phyloP scores from a whole-genome alignment of 108 stramenopile species.

The Schizochytrium sp. region DNA sequence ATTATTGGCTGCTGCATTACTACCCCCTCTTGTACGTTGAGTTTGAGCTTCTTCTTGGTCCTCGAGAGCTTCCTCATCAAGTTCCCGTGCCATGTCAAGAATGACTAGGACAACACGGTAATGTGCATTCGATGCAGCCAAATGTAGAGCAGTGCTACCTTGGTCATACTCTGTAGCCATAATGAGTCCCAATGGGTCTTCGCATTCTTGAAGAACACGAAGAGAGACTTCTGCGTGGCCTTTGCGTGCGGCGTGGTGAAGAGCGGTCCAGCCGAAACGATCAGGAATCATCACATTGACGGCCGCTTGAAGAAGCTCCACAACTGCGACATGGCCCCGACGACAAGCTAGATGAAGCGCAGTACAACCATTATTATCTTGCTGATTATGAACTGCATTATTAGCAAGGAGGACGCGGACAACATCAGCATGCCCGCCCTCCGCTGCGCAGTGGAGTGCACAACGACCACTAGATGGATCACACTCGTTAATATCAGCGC shows the following conservation, averaged over 20 bases:
- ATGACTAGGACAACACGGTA: constrained; percentile 47
- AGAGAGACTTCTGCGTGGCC: constrained; percentile 67
- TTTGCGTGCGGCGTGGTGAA: constrained; percentile 76
- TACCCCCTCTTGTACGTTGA: too few relatives aligned
- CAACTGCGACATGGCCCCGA: constrained; percentile 65
- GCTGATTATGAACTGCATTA: constrained; percentile 21
- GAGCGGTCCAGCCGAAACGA: constrained; percentile 75
- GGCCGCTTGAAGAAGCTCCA: constrained; percentile 66
- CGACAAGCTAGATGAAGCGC: constrained; percentile 8
- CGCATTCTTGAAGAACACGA: constrained; percentile 1
- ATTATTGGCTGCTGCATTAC: neutral
- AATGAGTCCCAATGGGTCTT: neutral
- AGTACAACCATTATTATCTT: constrained; percentile 23
- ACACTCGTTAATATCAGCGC: constrained; percentile 34
- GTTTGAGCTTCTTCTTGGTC: neutral
- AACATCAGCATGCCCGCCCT: constrained; percentile 45
- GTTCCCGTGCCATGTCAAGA: constrained; percentile 41
- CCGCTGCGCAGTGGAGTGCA: constrained; percentile 56
- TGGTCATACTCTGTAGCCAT: constrained; percentile 53
- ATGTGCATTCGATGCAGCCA: constrained; percentile 31
- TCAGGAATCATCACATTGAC: constrained; percentile 72
- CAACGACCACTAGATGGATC: constrained; percentile 43
- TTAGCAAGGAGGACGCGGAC: constrained; percentile 21
- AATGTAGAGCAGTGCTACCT: constrained; percentile 29
- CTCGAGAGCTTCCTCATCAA: neutral